Conservation (phyloP, 495 filamentous ascomycete genomes). For the Talaromyces proteolyticus region DNA sequence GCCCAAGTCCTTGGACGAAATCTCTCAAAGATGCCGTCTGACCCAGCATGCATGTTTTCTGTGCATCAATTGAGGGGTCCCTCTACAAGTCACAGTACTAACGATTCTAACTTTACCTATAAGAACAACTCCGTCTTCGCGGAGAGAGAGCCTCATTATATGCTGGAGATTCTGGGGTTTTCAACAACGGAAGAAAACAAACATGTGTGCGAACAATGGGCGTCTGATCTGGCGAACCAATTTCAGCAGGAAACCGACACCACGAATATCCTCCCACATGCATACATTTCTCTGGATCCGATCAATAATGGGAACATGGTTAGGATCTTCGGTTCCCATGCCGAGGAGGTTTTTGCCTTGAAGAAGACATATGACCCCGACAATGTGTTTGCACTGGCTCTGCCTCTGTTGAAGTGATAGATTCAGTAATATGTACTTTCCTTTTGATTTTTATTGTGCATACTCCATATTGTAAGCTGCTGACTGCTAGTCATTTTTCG, state of each 20-base stretch:
- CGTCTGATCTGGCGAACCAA: slow-evolving; percentile 6
- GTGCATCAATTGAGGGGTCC: slow-evolving; percentile 26
- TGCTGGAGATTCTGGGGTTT: slow-evolving; percentile 26
- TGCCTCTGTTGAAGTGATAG: slow-evolving; percentile 18
- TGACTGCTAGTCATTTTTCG: no score
- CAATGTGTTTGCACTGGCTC: slow-evolving; percentile 22
- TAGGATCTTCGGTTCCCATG: slow-evolving; percentile 8
- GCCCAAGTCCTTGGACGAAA: slow-evolving; percentile 15
- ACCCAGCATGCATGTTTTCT: slow-evolving; percentile 15
- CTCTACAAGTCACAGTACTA: slow-evolving; percentile 7
- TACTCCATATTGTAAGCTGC: no score
- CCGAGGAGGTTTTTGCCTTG: slow-evolving; percentile 13
- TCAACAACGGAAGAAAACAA: neutral
- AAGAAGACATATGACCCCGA: slow-evolving; percentile 25
- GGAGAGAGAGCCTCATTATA: slow-evolving; percentile 26
- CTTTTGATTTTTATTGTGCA: no score
- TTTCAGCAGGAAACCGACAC: slow-evolving; percentile 9
- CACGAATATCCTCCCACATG: slow-evolving; percentile 17
- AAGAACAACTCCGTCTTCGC: slow-evolving; percentile 21
- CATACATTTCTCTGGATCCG: slow-evolving; percentile 21
- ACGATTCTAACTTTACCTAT: no score
- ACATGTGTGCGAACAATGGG: slow-evolving; percentile 18
- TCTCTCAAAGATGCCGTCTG: slow-evolving; percentile 16
- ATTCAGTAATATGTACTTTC: no score
- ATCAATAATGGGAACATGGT: slow-evolving; percentile 14